Base-by-base conservation (phyloP, 2,329 filamentous ascomycete genomes). In the Ophiocordyceps australis region DNA sequence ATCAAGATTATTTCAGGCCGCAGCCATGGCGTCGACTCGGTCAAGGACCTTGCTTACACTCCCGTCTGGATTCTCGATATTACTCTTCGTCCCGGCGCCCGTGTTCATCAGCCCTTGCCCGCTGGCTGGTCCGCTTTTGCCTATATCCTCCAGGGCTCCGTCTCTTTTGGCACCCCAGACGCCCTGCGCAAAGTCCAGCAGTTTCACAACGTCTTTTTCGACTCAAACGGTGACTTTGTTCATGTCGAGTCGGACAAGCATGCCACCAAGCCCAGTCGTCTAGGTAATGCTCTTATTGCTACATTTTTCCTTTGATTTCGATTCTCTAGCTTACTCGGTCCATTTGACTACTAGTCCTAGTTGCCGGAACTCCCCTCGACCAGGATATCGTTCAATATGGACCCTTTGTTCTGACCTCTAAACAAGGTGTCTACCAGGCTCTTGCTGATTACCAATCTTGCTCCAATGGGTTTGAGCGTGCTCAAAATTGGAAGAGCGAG, bases 11-110 rank as follows among this genome's bases (percentile, higher is more conserved):
- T 95, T 38, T 85, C 75, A 1, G 89, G 86, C 13, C 71, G 77
- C 45, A 75, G 72, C 28, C 75, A 83, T 41, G 85, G 81, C 23
- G 68, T 89, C 27, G 85, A 94, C 44, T 82, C 74, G 10, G 68
- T 93, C 27, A 73, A 86, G 45, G 85, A 95, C 43, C 59, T 95
- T 23, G 85, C 86, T 10, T 94, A 95, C 52, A 95, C 86, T 2
- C 89, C 89, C 0, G 83, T 95, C n/a, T 95, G 86, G 86, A 62
- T 93, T 33, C 61, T 95, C 23, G 86, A 95, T 46, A 59, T 94
- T 26, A 72, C 67, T 13, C 67, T 95, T 27, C 55, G 70, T 40
- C 83, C 85, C 0, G 86, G 86, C 27, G 83, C 80, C 24, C 69
- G 61, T 31, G 58, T 95, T 36, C 62, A 59, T 14, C 86, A 95